Conservation (phyloP, 371 early-diverging fungal species). For the Mortierella sp. region DNA sequence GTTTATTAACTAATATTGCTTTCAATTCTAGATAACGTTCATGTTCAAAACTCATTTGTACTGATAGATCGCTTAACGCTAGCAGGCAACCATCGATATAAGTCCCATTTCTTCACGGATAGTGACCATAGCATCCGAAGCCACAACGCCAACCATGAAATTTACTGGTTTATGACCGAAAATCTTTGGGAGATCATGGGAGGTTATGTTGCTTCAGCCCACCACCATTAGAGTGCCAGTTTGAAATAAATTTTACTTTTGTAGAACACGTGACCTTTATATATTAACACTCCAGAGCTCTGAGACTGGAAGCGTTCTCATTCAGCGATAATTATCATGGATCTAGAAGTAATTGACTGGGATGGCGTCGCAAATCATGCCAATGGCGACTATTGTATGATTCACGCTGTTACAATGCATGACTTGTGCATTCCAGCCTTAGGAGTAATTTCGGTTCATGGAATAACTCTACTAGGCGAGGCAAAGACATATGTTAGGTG, state of each 20-base stretch:
- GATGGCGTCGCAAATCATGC: background rate
- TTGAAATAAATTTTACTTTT: background rate
- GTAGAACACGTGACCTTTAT: background rate
- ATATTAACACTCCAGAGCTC: too few relatives aligned
- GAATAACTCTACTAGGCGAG: slow-evolving; percentile 2
- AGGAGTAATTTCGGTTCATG: slow-evolving; percentile 14
- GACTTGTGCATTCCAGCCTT: slow-evolving; percentile 28
- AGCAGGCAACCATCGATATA: slow-evolving; percentile 79
- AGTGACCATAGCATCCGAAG: slow-evolving; percentile 90
- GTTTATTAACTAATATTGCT: background rate
- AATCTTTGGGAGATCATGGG: slow-evolving; percentile 48
- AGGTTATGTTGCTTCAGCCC: slow-evolving; percentile 44
- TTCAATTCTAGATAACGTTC: slow-evolving; percentile 73
- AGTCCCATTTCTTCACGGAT: slow-evolving; percentile 89
- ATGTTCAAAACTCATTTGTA: slow-evolving; percentile 88
- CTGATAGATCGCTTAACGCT: slow-evolving; percentile 85
- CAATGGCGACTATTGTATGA: background rate
- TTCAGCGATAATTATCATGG: slow-evolving; percentile 7
- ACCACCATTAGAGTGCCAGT: slow-evolving; percentile 29
- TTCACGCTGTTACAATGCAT: slow-evolving; percentile 14
- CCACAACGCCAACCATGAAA: slow-evolving; percentile 75
- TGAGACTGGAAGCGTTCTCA: too few relatives aligned
- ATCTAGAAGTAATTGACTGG: slow-evolving; percentile 1
- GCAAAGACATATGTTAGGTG: slow-evolving; percentile 15
- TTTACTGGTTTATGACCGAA: slow-evolving; percentile 58